These are phyloP conservation scores for Vanrija sp. DNA, from an alignment of 1,284 basidiomycete species.

Conservation along the genomic window DNA sequence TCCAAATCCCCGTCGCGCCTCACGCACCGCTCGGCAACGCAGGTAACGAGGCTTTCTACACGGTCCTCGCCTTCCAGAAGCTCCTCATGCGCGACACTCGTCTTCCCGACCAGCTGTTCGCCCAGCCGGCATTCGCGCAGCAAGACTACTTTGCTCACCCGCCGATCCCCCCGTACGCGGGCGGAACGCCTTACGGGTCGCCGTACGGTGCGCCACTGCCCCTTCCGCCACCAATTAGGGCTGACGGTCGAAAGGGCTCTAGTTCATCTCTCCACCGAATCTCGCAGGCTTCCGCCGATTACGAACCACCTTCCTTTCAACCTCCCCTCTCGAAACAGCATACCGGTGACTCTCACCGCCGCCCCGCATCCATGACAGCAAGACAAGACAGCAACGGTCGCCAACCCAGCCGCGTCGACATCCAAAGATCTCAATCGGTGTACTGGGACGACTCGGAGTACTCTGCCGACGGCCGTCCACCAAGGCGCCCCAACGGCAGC, in stretches of 20 bases:
- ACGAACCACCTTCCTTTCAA: slow-evolving; percentile 19
- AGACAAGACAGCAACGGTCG: background rate
- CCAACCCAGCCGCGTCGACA: background rate
- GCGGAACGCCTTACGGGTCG: slow-evolving; percentile 3
- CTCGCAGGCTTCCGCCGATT: slow-evolving; percentile 7
- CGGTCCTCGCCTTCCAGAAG: slow-evolving; percentile 48
- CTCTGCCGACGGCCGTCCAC: slow-evolving; percentile 1
- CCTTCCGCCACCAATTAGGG: slow-evolving; percentile 18
- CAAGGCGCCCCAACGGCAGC: background rate
- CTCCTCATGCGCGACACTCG: slow-evolving; percentile 46
- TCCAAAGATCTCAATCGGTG: slow-evolving; percentile 38
- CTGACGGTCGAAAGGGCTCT: slow-evolving; percentile 8
- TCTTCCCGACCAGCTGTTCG: slow-evolving; percentile 37
- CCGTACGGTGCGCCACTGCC: slow-evolving; percentile 10
- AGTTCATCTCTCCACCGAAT: slow-evolving; percentile 15
- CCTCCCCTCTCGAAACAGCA: slow-evolving; percentile 13
- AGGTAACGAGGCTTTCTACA: slow-evolving; percentile 50
- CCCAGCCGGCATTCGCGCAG: slow-evolving; percentile 12
- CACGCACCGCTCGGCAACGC: slow-evolving; percentile 48
- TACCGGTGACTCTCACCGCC: slow-evolving; percentile 8
- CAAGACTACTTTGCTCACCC: slow-evolving; percentile 4
- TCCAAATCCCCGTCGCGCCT: slow-evolving; percentile 44
- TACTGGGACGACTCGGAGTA: slow-evolving; percentile 45
- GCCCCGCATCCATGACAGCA: background rate
- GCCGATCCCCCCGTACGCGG: slow-evolving; percentile 2